Percentiles rank a stretch among this genome's conserved stretches.
Evolutionary conservation across 2,329 filamentous ascomycete species (phyloP).

Genomic region (Camillea tinctor): DNA sequence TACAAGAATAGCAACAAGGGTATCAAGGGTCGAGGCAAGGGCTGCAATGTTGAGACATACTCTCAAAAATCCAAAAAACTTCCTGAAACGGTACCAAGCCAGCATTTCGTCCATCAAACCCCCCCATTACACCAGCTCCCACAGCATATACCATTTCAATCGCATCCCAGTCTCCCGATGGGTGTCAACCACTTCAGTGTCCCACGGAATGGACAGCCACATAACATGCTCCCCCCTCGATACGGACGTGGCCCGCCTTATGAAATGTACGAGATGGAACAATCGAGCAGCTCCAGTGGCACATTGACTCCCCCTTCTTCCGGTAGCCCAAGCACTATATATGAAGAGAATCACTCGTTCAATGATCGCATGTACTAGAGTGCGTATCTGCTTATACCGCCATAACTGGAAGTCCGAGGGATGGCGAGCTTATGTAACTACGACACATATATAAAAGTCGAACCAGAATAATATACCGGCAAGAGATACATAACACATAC

Average conservation of each 20-base stretch:
- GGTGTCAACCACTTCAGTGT: slow-evolving; percentile 15
- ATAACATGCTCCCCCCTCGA: slow-evolving; percentile 13
- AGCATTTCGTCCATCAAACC: not conserved
- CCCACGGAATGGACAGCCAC: slow-evolving; percentile 10
- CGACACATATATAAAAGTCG: no score
- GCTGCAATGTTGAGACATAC: slow-evolving; percentile 58
- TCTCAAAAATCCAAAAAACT: slow-evolving; percentile 1
- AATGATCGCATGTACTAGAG: slow-evolving; percentile 37
- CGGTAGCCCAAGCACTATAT: slow-evolving; percentile 37
- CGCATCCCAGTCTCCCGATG: not conserved
- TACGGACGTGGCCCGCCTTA: slow-evolving; percentile 37
- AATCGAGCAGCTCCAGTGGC: slow-evolving; percentile 35
- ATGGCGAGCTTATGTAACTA: not conserved
- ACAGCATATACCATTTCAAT: not conserved
- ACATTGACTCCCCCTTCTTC: slow-evolving; percentile 33
- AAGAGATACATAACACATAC: not conserved
- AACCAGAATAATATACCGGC: no score
- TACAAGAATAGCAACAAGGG: slow-evolving; percentile 99
- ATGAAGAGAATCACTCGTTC: slow-evolving; percentile 46
- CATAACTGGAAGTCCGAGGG: no score
- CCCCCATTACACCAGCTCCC: slow-evolving; percentile 28
- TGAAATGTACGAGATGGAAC: slow-evolving; percentile 48
- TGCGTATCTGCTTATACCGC: not conserved
- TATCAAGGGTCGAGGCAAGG: slow-evolving; percentile 92
- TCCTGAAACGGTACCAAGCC: not conserved